Base-by-base conservation (phyloP, 495 filamentous ascomycete species). In the Penicillium malachiteum region DNA sequence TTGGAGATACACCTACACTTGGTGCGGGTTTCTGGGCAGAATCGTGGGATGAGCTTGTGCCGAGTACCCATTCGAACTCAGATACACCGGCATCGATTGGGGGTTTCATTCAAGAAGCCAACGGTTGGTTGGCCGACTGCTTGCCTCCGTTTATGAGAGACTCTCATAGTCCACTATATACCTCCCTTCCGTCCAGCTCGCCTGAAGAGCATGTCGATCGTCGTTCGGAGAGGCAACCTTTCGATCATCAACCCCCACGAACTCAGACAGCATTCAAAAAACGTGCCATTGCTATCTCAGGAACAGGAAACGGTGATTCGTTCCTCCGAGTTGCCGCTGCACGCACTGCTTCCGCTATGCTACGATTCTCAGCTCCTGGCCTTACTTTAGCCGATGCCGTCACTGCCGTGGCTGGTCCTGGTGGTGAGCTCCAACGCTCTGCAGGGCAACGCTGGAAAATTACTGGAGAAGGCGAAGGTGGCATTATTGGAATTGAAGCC, bases 21-120 rank as follows among this genome's bases (percentile, higher is more conserved):
- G 92, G 92, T 3, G 89, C 91, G 2, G 91, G 91, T 8, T 96
- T 91, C 64, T 96, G 91, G 90, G 91, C 91, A 0, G 91, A 95
- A 69, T 81, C 90, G 50, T 95, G 88, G 87, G 73, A 73, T 30
- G 81, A 83, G 52, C 52, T 67, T 16, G 26, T 40, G 10, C n/a
- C 21, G 10, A 5, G 13, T 32, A 39, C 30, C 35, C 50, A 10
- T 26, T 40, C 39, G 26, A 7, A 31, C 11, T 16, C n/a, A 35
- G 37, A 10, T 32, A 38, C 17, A 48, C 21, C 21, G 21, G 33
- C 14, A 17, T 54, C 31, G 9, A 10, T 30, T 16, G 35, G 53
- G 5, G 52, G 35, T 5, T 35, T 45, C 9, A 35, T 60, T 13
- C 34, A 17, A 16, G 48, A 57, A 39, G 17, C 50, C 5, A 53